Percentiles rank a stretch among this genome's conserved stretches.
phyloP scores from a whole-genome alignment of 2,329 filamentous ascomycete species.

The Neophaeococcomyces aloes region DNA sequence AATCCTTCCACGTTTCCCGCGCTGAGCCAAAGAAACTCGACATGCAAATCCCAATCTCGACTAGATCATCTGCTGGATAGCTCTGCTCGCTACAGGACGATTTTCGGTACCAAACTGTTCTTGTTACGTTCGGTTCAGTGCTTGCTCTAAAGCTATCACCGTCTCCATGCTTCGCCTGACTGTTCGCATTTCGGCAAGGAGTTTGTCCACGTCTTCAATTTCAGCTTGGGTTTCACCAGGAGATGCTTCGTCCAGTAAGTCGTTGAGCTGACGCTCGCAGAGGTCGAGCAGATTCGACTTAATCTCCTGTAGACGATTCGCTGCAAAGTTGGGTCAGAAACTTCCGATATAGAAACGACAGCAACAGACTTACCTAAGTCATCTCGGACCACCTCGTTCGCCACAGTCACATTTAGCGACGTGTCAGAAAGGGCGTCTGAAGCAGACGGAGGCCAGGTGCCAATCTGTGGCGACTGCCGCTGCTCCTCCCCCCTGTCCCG shows the following conservation, averaged over 20 bases:
- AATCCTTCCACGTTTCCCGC: too few species aligned
- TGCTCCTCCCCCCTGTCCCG: not conserved
- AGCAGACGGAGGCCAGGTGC: not conserved
- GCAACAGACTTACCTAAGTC: slow-evolving; percentile 1
- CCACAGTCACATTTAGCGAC: slow-evolving; percentile 4
- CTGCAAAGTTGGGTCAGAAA: not conserved
- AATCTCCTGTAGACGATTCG: slow-evolving; percentile 1
- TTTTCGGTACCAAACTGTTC: too few species aligned
- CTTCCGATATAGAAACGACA: not conserved
- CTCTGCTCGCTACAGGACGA: too few species aligned
- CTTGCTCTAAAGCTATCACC: slow-evolving; percentile 3
- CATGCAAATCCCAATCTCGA: too few species aligned
- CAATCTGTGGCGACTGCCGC: not conserved
- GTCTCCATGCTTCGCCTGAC: slow-evolving; percentile 7
- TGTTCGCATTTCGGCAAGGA: slow-evolving; percentile 5
- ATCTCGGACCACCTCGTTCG: not conserved
- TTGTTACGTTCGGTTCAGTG: not conserved
- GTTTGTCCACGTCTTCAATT: slow-evolving; percentile 6
- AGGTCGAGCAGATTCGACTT: slow-evolving; percentile 5
- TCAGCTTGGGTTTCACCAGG: not conserved
- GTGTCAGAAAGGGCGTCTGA: not conserved
- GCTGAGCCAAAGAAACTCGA: too few species aligned
- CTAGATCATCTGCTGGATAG: too few species aligned
- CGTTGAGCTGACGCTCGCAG: slow-evolving; percentile 1
- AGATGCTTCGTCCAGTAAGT: slow-evolving; percentile 6